Evolutionary conservation across 331 rosid species (phyloP), one percentile per base, ranked within the genome.

Genomic region (Malus hybrid): DNA sequence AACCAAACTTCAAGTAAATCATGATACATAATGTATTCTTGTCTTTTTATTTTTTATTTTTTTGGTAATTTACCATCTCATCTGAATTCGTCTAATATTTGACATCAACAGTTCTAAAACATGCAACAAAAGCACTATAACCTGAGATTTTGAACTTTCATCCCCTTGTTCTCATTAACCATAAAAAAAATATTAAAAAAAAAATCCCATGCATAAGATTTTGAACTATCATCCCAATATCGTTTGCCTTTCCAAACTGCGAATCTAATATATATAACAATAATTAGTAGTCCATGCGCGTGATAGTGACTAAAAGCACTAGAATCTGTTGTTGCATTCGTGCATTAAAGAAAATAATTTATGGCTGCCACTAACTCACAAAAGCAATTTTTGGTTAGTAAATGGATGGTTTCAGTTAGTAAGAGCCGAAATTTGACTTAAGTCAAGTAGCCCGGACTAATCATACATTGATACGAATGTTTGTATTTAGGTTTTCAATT

Each of bases 261-360:
- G 39, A 61, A 73, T 73, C 39, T 36, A 61, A 14, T 60, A 50
- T 24, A 60, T 60, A 50, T 24, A 60, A 60, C 12, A 22, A 36
- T 10, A 39, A 36, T 59, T 33, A 60, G 18, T 52, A 18, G 10
- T 62, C 22, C 70, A 42, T 73, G 69, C 61, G 77, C 62, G 20
- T 44, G 27, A 63, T 15, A 2, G 67, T 29, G 67, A 29, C 61
- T 62, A 61, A 33, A 73, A 28, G 61, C 69, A 78, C 66, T 33
- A 78, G 7, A 33, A 65, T 36, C 57, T 39, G 69, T 33, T 31
- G 74, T 33, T 57, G 74, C 78, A 62, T 48, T 66, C 74, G 78
- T 79, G 74, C 78, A 60, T 67, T 9, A 22, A 61, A 57, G 67
- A 54, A 70, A 60, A 32, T 34, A 33, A 52, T 33, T 20, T 33